Evolutionary conservation across 257 asterid species (phyloP), one percentile per base, ranked within the genome.

Genomic region (Asclepias syriaca): DNA sequence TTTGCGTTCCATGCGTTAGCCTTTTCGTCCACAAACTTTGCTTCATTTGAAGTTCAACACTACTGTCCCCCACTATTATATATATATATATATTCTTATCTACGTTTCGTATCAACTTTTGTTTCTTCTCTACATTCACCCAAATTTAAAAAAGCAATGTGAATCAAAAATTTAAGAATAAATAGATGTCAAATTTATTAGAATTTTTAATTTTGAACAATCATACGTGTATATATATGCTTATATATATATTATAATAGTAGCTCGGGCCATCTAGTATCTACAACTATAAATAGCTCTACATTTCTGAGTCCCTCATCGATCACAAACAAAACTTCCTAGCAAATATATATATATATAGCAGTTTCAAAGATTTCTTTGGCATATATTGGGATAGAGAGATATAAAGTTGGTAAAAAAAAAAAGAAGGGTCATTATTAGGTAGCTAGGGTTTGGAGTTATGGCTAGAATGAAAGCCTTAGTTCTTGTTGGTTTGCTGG

Each of bases 271-370:
- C 39, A n/a, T n/a, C n/a, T 29, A 21, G 58, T 19, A 67, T 59
- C 50, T 57, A 27, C 89, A 59, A 27, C 88, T 88, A 88, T 86
- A 88, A 83, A 86, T 88, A 84, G 75, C 67, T 18, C 54, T n/a
- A 0, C 43, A 15, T 69, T 66, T 63, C 57, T 66, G 56, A 49
- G 57, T 64, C n/a, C n/a, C 66, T 24, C 69, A 27, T 37, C 27
- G 27, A 24, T 24, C 72, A 46, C 70, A 70, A 70, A 58, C 57
- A 58, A 43, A 65, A 61, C 56, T 40, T 71, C 56, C 51, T 46
- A 57, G 70, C 80, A 46, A 71, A 32, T 32, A 40, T n/a, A 50
- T 32, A 40, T n/a, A 50, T 21, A 14, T 50, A 24, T 24, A 48
- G 45, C 58, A 43, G 3, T 32, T 46, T 12, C 43, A 15, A 24